A percentile compares a stretch with the other conserved stretches of the same genome.
These are phyloP conservation scores for Pezicula carpinea DNA, from an alignment of 2,329 filamentous ascomycete genomes.

Conservation along the genomic window DNA sequence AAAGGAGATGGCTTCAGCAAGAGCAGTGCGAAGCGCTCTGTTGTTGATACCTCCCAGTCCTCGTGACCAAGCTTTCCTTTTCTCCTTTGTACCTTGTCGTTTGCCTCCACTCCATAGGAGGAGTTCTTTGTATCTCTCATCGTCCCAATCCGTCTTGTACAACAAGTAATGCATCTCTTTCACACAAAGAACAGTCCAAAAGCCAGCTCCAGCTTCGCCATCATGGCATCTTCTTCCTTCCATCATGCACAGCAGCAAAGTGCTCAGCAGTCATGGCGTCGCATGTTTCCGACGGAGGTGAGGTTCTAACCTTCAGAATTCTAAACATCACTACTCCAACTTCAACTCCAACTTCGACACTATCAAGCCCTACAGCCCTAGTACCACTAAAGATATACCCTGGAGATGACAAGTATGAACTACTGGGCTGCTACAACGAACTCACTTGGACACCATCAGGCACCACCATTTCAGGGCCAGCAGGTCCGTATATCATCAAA, in stretches of 20 bases:
- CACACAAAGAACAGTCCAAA: background rate
- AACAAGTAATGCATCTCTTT: background rate
- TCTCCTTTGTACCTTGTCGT: no score
- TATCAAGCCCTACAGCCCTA: background rate
- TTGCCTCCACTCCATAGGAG: no score
- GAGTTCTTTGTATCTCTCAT: no score
- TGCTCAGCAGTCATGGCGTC: background rate
- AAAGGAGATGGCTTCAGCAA: no score
- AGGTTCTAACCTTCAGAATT: background rate
- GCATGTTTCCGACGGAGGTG: background rate
- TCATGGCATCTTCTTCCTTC: background rate
- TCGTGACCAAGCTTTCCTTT: no score
- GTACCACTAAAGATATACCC: background rate
- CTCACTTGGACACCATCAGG: background rate
- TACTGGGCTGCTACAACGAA: conserved; percentile 17
- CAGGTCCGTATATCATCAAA: conserved; percentile 8
- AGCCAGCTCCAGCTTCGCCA: background rate
- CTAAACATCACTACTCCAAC: background rate
- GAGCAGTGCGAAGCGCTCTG: no score
- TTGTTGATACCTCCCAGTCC: no score
- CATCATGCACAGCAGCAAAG: background rate
- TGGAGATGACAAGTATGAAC: conserved; percentile 3
- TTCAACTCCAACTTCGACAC: background rate
- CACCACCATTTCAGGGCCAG: conserved; percentile 6
- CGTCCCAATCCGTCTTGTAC: no score